Base-by-base conservation (phyloP, 805 yeast genomes). In the Sugiyamaella qingdaonensis region DNA sequence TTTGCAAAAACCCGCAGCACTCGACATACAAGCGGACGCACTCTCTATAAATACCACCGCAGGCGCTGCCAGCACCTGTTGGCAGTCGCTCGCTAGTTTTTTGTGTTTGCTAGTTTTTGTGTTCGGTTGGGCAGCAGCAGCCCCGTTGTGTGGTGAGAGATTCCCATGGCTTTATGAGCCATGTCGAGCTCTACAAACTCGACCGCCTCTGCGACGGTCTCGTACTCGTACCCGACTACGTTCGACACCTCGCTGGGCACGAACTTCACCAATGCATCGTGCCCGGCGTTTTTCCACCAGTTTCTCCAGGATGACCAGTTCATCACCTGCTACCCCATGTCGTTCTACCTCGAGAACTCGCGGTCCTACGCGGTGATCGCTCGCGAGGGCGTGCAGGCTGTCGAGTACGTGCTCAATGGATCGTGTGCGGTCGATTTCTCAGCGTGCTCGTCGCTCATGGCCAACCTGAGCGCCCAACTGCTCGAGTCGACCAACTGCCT, bases 181-280 rank as follows among this genome's bases (percentile, higher is more conserved):
- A 41, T 41, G 45, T 41, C 45, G 13, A 13, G 14, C 16, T 29
- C 10, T 14, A 2, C 8, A 11, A 16, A 29, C 46, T 5, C 46
- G 14, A 27, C 34, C 4, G 27, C 46, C 11, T 16, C 33, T 4
- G 7, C 37, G 11, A n/a, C 48, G 24, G 13, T 24, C 21, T 24
- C 50, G 34, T 51, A 54, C 24, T 27, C 32, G 33, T 56, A 39
- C 51, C 64, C 64, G n/a, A 13, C 55, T 24, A 64, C 67, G 27
- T 66, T 66, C 52, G 70, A 66, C 54, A 55, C 68, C 33, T 55
- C 66, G 11, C 58, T 66, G 29, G 68, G 69, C 36, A 48, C 43
- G 16, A 58, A 59, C 50, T 64, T 66, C 57, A 54, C 66, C 18
- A 46, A 59, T 31, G 18, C 49, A 1, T 53, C 66, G 4, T 66